These are phyloP conservation scores for Leccinum boreale DNA, from an alignment of 768 basidiomycete species.

Conservation along the genomic window DNA sequence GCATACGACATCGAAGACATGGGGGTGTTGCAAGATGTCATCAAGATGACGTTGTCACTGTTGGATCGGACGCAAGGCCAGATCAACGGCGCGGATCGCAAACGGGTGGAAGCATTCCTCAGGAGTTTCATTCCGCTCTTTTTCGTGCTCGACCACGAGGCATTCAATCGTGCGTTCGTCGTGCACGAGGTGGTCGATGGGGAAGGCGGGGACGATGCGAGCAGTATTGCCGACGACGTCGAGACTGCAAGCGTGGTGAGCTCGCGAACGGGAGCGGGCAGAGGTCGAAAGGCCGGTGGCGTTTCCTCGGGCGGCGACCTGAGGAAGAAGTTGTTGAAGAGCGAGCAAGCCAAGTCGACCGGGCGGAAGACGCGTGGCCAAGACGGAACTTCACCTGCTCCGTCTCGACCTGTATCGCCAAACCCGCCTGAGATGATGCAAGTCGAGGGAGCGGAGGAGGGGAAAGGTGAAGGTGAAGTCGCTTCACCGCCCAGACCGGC, in stretches of 20 bases:
- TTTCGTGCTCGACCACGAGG: constrained; percentile 67
- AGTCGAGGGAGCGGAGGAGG: constrained; percentile 30
- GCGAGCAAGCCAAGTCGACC: constrained; percentile 74
- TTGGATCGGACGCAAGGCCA: constrained; percentile 85
- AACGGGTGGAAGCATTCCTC: constrained; percentile 78
- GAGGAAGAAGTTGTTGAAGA: constrained; percentile 78
- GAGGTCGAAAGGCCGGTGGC: constrained; percentile 40
- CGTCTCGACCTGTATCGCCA: constrained; percentile 65
- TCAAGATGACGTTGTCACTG: constrained; percentile 88
- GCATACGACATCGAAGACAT: constrained; percentile 74
- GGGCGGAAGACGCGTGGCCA: constrained; percentile 56
- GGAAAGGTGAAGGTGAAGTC: constrained; percentile 13
- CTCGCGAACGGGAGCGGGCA: constrained; percentile 34
- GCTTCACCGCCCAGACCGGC: constrained; percentile 27
- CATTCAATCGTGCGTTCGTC: constrained; percentile 69
- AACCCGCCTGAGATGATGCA: constrained; percentile 43
- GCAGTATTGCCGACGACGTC: constrained; percentile 35
- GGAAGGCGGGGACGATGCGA: constrained; percentile 50
- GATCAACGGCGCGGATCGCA: constrained; percentile 67
- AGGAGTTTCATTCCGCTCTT: constrained; percentile 74
- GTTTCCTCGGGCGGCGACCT: constrained; percentile 55
- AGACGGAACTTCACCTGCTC: constrained; percentile 50
- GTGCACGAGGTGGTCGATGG: constrained; percentile 60
- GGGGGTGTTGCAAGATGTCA: constrained; percentile 75
- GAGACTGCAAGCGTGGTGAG: constrained; percentile 33